Base-by-base conservation (phyloP, 2,329 filamentous ascomycete species). In the Coniochaeta prunicola region DNA sequence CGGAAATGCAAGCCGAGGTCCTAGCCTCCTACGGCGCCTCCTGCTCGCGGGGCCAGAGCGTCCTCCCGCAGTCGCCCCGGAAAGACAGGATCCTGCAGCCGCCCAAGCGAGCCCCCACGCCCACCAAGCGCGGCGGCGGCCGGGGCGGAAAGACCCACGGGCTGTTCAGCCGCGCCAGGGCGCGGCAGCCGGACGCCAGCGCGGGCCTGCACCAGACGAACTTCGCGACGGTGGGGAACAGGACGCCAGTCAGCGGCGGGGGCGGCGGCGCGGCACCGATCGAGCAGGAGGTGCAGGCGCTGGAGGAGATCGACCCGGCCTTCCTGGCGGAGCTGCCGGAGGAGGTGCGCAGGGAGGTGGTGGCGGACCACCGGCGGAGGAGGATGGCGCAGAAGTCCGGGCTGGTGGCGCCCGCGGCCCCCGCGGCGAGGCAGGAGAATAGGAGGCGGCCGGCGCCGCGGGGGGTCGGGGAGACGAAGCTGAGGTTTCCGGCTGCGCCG, bases 241-340 rank as follows among this genome's bases (percentile, higher is more conserved):
- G 60, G 62, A 6, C 68, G 69, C 3, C 70, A n/a, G n/a, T n/a
- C 74, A 3, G 63, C 58, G 3, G 62, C 33, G 33, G 33, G 6
- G 4, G 33, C 33, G 33, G 33, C 33, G 33, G 5, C 33, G 33
- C 5, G 33, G 12, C 64, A 0, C 28, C 28, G 3, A n/a, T 34
- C 21, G 61, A 59, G 15, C 64, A 66, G 1, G 69, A 60, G 9
- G 64, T 65, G 1, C 70, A 78, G 7, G 73, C 72, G 6, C 62
- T 76, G 1, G 77, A 80, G 54, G 78, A 82, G 45, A 72, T 91
- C 3, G 88, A 91, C 59, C 77, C 83, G 0, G 85, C 87, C 0
- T 92, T 97, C 67, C 84, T 97, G 2, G 85, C 88, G 1, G 91
- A 92, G 17, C 77, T 97, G 0, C 93, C 93, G 0, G 86, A 89